A percentile compares a stretch with the other conserved stretches of the same genome.
Evolutionary conservation across 768 basidiomycete genomes (phyloP).

Genomic region (Hygrocybe punicea): DNA sequence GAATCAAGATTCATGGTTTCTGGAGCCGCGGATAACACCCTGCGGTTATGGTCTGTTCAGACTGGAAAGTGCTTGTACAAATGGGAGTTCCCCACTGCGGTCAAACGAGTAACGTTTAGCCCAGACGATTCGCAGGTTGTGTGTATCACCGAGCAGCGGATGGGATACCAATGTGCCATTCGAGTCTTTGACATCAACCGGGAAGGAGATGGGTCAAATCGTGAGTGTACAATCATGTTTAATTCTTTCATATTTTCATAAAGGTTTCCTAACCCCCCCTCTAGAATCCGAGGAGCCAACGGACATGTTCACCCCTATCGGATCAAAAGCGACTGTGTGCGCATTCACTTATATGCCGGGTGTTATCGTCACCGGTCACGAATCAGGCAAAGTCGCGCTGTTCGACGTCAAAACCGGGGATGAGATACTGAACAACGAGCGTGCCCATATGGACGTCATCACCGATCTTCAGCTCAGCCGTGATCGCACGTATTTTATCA

Average conservation of each 20-base stretch:
- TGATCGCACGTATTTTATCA: constrained; percentile 93
- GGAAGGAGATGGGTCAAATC: constrained; percentile 74
- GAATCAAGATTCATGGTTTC: constrained; percentile 84
- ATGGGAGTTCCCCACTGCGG: constrained; percentile 98
- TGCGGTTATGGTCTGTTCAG: constrained; percentile 85
- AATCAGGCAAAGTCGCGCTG: constrained; percentile 90
- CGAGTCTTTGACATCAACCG: constrained; percentile 85
- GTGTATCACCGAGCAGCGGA: constrained; percentile 95
- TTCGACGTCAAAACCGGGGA: constrained; percentile 88
- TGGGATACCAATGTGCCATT: constrained; percentile 89
- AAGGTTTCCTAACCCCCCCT: neutral
- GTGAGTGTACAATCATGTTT: constrained; percentile 47
- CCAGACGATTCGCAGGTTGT: constrained; percentile 80
- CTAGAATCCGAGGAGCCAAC: constrained; percentile 74
- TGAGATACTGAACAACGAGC: constrained; percentile 77
- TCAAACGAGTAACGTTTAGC: constrained; percentile 92
- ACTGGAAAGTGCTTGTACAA: constrained; percentile 89
- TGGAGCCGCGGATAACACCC: constrained; percentile 90
- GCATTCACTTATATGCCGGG: constrained; percentile 79
- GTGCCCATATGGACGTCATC: constrained; percentile 80
- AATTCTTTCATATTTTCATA: constrained; percentile 1
- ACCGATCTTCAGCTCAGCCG: constrained; percentile 90
- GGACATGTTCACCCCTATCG: constrained; percentile 80
- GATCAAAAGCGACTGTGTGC: constrained; percentile 96
- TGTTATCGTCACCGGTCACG: constrained; percentile 89